These are phyloP conservation scores for Lasiodiplodia citricola DNA, from an alignment of 2,329 filamentous ascomycete species.

Conservation along the genomic window DNA sequence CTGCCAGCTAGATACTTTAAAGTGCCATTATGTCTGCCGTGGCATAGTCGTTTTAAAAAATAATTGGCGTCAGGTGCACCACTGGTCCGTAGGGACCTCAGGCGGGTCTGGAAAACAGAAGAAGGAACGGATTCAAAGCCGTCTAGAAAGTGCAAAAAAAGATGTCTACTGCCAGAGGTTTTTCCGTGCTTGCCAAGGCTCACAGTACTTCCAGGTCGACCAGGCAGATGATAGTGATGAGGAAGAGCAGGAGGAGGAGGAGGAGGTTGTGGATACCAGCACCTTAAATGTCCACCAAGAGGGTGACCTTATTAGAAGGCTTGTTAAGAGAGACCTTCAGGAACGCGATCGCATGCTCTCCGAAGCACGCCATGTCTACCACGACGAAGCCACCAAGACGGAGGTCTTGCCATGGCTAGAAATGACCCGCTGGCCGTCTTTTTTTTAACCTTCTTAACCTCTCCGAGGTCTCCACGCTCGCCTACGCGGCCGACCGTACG, in stretches of 20 bases:
- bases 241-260: neutral
- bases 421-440: no score
- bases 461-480: no score
- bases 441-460: no score
- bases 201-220: neutral
- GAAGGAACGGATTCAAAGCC: neutral
- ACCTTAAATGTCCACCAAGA: neutral
- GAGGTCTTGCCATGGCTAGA: no score
- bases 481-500: no score
- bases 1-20: neutral
- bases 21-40: neutral
- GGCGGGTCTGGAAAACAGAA: neutral
- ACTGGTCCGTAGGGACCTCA: neutral
- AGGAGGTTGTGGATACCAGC: neutral
- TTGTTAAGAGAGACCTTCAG: no score
- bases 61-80: neutral
- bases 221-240: neutral
- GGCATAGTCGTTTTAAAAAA: neutral
- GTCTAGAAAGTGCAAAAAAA: neutral
- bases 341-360: no score
- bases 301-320: no score
- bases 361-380: no score
- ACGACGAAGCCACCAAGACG: no score
- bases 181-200: neutral
- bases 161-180: neutral